Evolutionary conservation across 2,329 filamentous ascomycete species (phyloP).

Genomic region (Dactylella cylindrospora): DNA sequence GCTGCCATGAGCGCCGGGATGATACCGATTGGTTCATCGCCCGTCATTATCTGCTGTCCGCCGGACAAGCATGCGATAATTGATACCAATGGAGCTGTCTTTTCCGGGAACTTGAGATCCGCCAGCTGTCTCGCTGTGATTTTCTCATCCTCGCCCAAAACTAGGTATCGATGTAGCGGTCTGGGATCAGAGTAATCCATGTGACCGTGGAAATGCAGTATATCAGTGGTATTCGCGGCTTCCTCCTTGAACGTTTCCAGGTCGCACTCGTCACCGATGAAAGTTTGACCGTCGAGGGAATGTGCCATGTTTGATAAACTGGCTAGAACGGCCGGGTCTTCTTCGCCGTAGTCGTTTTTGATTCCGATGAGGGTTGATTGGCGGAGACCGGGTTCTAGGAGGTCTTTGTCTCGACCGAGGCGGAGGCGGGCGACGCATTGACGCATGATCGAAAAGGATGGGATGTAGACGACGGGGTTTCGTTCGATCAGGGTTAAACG

Average conservation of each 20-base stretch:
- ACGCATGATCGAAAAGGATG: constrained; percentile 37
- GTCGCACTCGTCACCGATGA: constrained; percentile 4
- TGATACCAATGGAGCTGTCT: constrained; percentile 22
- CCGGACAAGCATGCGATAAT: constrained; percentile 19
- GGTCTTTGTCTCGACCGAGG: not conserved
- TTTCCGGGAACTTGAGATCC: constrained; percentile 18
- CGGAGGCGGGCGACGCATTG: constrained; percentile 36
- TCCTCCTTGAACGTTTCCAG: not conserved
- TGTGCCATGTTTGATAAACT: constrained; percentile 20
- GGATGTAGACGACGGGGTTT: constrained; percentile 36
- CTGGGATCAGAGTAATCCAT: constrained; percentile 27
- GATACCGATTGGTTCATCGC: constrained; percentile 30
- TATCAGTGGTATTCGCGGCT: constrained; percentile 11
- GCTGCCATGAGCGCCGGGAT: constrained; percentile 29
- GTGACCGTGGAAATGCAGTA: constrained; percentile 40
- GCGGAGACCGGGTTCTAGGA: not conserved
- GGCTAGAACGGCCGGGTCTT: not conserved
- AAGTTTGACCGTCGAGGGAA: constrained; percentile 1
- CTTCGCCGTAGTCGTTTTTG: constrained; percentile 20
- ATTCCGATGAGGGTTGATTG: constrained; percentile 26
- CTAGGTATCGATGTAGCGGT: constrained; percentile 15
- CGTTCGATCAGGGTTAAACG: constrained; percentile 20
- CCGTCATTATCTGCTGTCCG: constrained; percentile 20
- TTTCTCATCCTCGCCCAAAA: constrained; percentile 6
- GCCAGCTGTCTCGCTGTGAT: constrained; percentile 19